Evolutionary conservation across 352 stramenopile genomes (phyloP), one percentile per base, ranked within the genome.

Genomic region (Lagenidium giganteum): DNA sequence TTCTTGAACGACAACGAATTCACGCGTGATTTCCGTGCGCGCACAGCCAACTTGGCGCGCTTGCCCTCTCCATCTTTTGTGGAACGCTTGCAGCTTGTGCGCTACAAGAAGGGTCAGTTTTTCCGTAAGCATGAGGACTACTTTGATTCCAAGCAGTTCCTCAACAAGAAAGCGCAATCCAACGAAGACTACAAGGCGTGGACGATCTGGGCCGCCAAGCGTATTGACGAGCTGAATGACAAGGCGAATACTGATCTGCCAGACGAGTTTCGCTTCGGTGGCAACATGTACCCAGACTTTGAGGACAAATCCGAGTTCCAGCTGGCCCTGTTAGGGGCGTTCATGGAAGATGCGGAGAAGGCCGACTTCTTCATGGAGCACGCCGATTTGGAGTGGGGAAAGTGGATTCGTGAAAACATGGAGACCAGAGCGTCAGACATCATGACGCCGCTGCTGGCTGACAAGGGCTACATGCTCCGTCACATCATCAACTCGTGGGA

Each of bases 121-220:
- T 89, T 83, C 42, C 77, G 77, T 23, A 75, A 85, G 46, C 77
- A 87, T 42, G 67, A 87, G 46, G 77, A 89, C 45, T 86, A 86
- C 46, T 89, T 89, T 48, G 61, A 79, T 22, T 82, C 66, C n/a
- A 86, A 83, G 48, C 58, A 74, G 47, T 86, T 88, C 25, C 24
- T 86, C 11, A 63, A 62, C 3, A 64, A 42, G 27, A 65, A 79
- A 12, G 31, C 60, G 30, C 45, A 79, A n/a, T 61, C 67, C 8
- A 45, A 27, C 4, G 23, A 56, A 1, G 67, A 81, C 25, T 87
- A 76, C 49, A 28, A 56, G 12, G 47, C 26, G 30, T 89, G 73
- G 71, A 60, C 61, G 11, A 30, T 34, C 4, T 89, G 74, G 74
- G 71, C 77, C 0, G n/a, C n/a, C n/a, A 24, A 41, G 8, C 62